These are phyloP conservation scores for Fraxinus velutina DNA, from an alignment of 305 asterid genomes.

Conservation along the genomic window DNA sequence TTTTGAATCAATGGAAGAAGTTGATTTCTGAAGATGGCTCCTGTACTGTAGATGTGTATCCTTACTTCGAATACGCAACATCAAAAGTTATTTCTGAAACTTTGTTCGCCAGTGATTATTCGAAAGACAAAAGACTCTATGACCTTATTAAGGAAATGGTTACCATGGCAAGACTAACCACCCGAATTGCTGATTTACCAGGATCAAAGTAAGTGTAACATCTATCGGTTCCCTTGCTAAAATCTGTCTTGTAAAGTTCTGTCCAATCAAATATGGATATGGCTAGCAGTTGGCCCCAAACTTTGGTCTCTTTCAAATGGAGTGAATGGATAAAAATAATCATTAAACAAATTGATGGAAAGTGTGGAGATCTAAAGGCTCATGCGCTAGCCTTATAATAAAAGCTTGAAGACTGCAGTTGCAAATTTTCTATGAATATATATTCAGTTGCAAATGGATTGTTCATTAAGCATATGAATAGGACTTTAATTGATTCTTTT, in stretches of 20 bases:
- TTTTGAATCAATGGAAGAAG: neutral
- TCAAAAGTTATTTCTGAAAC: neutral
- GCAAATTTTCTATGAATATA: neutral
- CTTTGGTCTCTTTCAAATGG: neutral
- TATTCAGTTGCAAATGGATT: neutral
- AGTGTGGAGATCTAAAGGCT: neutral
- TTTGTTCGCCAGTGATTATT: neutral
- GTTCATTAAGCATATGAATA: neutral
- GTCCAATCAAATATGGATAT: neutral
- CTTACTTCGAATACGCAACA: neutral
- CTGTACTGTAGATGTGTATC: neutral
- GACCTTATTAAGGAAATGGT: neutral
- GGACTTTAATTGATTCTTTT: neutral
- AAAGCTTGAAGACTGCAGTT: neutral
- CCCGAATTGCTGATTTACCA: neutral
- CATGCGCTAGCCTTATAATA: neutral
- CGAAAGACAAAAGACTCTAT: neutral
- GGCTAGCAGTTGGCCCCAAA: neutral
- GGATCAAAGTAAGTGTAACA: neutral
- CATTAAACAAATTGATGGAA: neutral
- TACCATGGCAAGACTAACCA: neutral
- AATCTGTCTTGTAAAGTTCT: neutral
- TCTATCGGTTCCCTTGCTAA: neutral
- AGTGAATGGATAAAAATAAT: neutral
- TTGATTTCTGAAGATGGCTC: neutral